Evolutionary conservation across 306 rosid species (phyloP), one percentile per base, ranked within the genome.

Genomic region (Dryas octopetala): DNA sequence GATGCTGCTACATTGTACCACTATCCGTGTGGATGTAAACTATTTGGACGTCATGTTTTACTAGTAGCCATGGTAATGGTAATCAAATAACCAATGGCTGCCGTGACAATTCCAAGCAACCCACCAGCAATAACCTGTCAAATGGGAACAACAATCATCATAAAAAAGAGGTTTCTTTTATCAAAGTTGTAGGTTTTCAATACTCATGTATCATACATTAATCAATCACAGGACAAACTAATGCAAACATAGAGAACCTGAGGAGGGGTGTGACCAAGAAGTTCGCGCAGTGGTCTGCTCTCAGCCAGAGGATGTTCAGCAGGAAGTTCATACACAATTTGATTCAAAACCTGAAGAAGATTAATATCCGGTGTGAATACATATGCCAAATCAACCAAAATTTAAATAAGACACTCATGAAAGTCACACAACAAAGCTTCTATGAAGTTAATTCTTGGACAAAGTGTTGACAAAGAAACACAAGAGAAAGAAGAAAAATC

Each of bases 271-370:
- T 95, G 99, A 40, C 99, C 99, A 70, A 95, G 99, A 83, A 92
- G 99, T 75, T 95, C 99, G 5, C 91, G 98, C 41, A 95, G 89
- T 44, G 99, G 99, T 88, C 90, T 87, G 88, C 96, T 92, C 80
- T 92, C 98, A 66, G 99, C 90, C 75, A 95, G 86, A 83, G 99
- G 99, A 84, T 95, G 99, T 83, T 95, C 98, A 66, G 98, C 88
- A 53, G 99, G 99, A 89, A 95, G 99, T 82, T 95, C 98, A 46
- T 79, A 88, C 5, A 95, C 97, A 71, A 95, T 95, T 92, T 95
- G 99, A 82, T 95, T 95, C 82, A 95, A 84, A 73, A 95, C 87
- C 98, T 95, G 88, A 16, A 61, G 32, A 40, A 47, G 3, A 57
- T 23, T 14, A 26, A 74, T 28, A 69, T 45, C 65, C 74, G 64